Evolutionary conservation across 2,329 filamentous ascomycete species (phyloP), one percentile per base, ranked within the genome.

Genomic region (Ilyonectria sp.): DNA sequence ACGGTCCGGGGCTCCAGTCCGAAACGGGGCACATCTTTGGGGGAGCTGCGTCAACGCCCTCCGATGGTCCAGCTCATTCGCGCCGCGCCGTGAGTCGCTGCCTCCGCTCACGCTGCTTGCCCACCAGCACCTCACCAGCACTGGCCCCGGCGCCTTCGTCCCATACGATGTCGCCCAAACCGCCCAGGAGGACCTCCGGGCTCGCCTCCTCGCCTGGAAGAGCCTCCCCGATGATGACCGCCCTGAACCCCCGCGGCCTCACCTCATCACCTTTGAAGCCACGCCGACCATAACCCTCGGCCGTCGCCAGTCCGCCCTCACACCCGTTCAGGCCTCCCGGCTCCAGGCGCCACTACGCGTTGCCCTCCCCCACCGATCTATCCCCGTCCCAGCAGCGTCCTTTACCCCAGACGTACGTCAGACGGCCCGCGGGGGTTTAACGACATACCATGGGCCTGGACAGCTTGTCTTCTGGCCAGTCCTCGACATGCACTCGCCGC

Each of bases 391-490:
- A 35, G 53, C 71, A 37, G 60, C 44, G 65, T 78, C 35, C 56
- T 84, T 81, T 73, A 70, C 78, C 29, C 92, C 92, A 3, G 84
- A 88, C n/a, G 89, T 96, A 74, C 81, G 89, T 49, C 86, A 91
- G 74, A 92, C 93, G 15, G 87, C 90, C n/a, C 91, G 96, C 61
- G 96, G 96, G 68, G 96, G 96, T 0, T 90, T 97, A 71, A 95
- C 94, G 0, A 98, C 96, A 3, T 98, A 97, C 83, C 96, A 99
- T 79, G 96, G 95, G 0, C 96, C 95, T 0, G 95, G 95, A 0
- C 96, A 99, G 79, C 83, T 97, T 55, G 93, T 98, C 40, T 90
- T 95, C n/a, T 99, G 97, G 85, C 94, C 95, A 3, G 89, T 98
- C 57, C 79, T 97, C n/a, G 94, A 97, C 79, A 86, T 98, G 63